phyloP scores from a whole-genome alignment of 164 flowering plant species.

The Aristolochia californica region DNA sequence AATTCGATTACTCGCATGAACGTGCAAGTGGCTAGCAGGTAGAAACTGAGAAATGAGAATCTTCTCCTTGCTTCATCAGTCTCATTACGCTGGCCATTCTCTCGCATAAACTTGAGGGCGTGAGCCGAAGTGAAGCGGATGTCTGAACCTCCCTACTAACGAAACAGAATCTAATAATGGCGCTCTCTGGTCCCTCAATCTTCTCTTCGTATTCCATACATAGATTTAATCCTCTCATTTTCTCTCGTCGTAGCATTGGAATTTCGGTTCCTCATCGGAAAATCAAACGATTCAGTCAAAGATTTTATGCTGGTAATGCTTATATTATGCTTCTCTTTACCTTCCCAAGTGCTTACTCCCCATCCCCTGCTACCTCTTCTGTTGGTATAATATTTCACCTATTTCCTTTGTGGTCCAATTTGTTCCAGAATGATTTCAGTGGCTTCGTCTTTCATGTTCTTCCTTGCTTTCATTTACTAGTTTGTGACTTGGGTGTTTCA shows the following conservation, averaged over 20 bases:
- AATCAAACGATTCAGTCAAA: slow-evolving; percentile 16
- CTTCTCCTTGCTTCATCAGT: no score
- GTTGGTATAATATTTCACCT: neutral
- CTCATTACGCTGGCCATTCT: no score
- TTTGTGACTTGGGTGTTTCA: slow-evolving; percentile 16
- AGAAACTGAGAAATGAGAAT: no score
- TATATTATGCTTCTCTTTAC: neutral
- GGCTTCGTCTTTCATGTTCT: neutral
- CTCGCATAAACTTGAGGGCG: no score
- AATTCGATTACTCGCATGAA: no score
- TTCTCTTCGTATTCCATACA: slow-evolving; percentile 18
- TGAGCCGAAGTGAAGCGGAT: no score
- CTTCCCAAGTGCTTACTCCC: neutral
- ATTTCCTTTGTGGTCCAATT: neutral
- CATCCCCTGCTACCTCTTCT: neutral
- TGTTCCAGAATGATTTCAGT: neutral
- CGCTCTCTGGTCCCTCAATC: slow-evolving; percentile 22
- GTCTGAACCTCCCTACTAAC: no score
- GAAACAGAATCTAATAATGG: slow-evolving; percentile 15
- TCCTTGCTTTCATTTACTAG: neutral
- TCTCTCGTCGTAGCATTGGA: slow-evolving; percentile 31
- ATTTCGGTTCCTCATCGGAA: slow-evolving; percentile 15
- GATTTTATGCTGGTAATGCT: slow-evolving; percentile 20
- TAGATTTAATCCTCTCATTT: slow-evolving; percentile 26
- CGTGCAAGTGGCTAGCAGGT: no score